Evolutionary conservation across 352 stramenopile species (phyloP).

Genomic region (Phytophthora vignae): DNA sequence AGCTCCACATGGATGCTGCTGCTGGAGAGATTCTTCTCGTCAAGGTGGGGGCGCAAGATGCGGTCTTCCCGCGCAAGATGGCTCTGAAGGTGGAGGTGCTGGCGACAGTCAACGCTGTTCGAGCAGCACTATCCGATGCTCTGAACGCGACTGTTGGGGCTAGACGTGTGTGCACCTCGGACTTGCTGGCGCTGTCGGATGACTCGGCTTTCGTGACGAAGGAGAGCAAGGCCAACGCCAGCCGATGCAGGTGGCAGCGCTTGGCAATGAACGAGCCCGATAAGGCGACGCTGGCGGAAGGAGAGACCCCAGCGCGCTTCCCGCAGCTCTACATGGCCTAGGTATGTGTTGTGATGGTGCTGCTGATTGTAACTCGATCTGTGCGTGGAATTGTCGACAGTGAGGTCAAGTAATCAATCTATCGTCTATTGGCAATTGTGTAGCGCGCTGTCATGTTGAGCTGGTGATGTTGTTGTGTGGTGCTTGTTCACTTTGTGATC

Average conservation of each 20-base stretch:
- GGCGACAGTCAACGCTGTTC: conserved; percentile 56
- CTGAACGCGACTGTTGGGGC: conserved; percentile 46
- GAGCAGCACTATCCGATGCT: conserved; percentile 61
- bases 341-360: conserved; percentile 20
- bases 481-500: neutral
- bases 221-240: conserved; percentile 46
- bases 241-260: conserved; percentile 58
- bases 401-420: conserved; percentile 34
- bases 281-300: conserved; percentile 33
- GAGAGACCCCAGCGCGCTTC: conserved; percentile 41
- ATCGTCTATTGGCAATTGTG: conserved; percentile 12
- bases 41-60: conserved; percentile 68
- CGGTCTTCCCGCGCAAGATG: conserved; percentile 55
- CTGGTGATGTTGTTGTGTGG: neutral
- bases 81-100: conserved; percentile 51
- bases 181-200: conserved; percentile 53
- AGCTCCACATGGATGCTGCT: conserved; percentile 60
- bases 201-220: conserved; percentile 57
- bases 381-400: conserved; percentile 3
- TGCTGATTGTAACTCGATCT: conserved; percentile 18
- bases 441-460: neutral
- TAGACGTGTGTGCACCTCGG: conserved; percentile 39
- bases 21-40: conserved; percentile 65
- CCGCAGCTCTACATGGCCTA: conserved; percentile 49
- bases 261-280: conserved; percentile 51